Percentiles rank a stretch among this genome's conserved stretches.
Evolutionary conservation across 2,329 filamentous ascomycete species (phyloP).

Genomic region (Scortechinia acanthostroma): DNA sequence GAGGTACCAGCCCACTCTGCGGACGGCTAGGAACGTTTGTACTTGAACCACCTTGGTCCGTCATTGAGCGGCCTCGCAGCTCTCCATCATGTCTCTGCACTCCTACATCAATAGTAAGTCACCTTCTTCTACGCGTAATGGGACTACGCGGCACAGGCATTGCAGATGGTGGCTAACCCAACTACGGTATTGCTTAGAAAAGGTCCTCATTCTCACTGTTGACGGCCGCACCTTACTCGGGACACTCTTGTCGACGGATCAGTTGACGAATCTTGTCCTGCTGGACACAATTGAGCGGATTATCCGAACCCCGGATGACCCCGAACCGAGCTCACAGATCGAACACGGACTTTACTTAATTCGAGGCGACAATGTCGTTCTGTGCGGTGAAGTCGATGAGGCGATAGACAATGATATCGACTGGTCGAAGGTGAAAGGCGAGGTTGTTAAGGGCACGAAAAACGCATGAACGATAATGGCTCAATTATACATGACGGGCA

Average conservation of each 20-base stretch:
- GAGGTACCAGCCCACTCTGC: not conserved
- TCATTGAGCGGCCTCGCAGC: too few species aligned
- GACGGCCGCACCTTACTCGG: slow-evolving; percentile 56
- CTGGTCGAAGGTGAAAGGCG: slow-evolving; percentile 57
- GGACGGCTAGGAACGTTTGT: too few species aligned
- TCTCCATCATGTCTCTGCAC: not conserved
- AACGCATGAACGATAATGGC: slow-evolving; percentile 39
- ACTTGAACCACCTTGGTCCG: too few species aligned
- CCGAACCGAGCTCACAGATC: slow-evolving; percentile 49
- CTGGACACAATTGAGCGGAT: slow-evolving; percentile 58
- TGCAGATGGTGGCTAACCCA: not conserved
- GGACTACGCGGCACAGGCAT: not conserved
- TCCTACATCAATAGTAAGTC: slow-evolving; percentile 2
- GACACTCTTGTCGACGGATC: slow-evolving; percentile 57
- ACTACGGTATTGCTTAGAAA: slow-evolving; percentile 33
- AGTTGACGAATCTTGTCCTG: slow-evolving; percentile 61
- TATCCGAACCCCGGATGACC: slow-evolving; percentile 51
- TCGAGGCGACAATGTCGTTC: slow-evolving; percentile 59
- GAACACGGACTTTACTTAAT: slow-evolving; percentile 60
- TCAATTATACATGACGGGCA: too few species aligned
- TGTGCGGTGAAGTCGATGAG: slow-evolving; percentile 60
- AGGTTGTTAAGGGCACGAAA: slow-evolving; percentile 52
- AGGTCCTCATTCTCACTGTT: slow-evolving; percentile 56
- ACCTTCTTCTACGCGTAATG: too few species aligned
- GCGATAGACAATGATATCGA: slow-evolving; percentile 57